Base-by-base conservation (phyloP, 2,329 filamentous ascomycete genomes). In the Phaeosphaeriaceae sp. region DNA sequence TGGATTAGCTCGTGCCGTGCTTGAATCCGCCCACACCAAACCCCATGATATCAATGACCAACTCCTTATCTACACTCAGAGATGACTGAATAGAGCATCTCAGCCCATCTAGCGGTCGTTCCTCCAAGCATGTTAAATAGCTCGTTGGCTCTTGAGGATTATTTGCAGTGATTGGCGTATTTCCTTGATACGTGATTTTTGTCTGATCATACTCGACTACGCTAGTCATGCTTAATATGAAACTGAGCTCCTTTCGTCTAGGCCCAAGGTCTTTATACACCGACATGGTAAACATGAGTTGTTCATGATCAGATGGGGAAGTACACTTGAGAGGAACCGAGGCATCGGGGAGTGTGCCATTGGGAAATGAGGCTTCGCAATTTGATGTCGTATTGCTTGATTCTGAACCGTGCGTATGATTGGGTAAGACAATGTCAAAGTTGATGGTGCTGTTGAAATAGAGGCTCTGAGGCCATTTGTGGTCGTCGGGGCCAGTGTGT, bases 361-460 rank as follows among this genome's bases (percentile, higher is more conserved):
- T 60, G 0, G 33, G 15, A 34, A 52, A 66, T 3, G 20, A 40
- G 11, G 33, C 45, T 20, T 46, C 39, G 47, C 64, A 62, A 16
- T 44, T 52, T 6, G 20, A 28, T 23, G 9, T 45, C n/a, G 34
- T 26, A 18, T 15, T 15, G 33, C 4, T 7, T 12, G 16, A 15
- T 38, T 17, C 17, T 33, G 28, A 28, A 33, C 34, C n/a, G 32
- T 37, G n/a, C 21, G 7, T 32, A 17, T 45, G 21, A 4, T 50
- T 23, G 3, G 55, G 49, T 28, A 63, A 23, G 15, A 55, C 7
- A 12, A 68, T 28, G 16, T 52, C 55, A 33, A 70, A 69, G 40
- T 51, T 45, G 34, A 70, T 56, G 9, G 61, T 63, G 6, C 52
- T 59, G 32, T 60, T 41, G 56, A 64, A 71, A 8, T 45, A 38